phyloP scores from a whole-genome alignment of 2,329 filamentous ascomycete genomes.

The Exophiala sideris region DNA sequence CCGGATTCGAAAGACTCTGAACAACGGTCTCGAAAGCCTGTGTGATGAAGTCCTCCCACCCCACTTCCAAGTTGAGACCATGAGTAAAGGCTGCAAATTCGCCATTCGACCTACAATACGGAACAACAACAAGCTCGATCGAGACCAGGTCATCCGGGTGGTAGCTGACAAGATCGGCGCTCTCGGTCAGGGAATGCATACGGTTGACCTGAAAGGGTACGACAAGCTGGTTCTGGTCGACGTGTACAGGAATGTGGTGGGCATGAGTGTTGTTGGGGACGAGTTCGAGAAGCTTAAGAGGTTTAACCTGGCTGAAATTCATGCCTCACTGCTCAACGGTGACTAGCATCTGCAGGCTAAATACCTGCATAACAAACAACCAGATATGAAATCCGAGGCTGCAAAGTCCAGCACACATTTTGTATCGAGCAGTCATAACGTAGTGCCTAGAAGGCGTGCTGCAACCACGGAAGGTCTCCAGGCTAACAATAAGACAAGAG shows the following conservation, averaged over 20 bases:
- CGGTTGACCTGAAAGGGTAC: constrained; percentile 59
- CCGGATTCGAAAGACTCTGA: constrained; percentile 55
- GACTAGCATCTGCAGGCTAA: neutral
- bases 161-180: constrained; percentile 52
- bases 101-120: constrained; percentile 61
- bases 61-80: constrained; percentile 50
- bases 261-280: constrained; percentile 60
- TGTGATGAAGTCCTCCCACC: constrained; percentile 56
- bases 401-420: neutral
- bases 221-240: constrained; percentile 61
- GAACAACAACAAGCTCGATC: constrained; percentile 56
- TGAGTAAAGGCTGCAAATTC: constrained; percentile 44
- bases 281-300: constrained; percentile 61
- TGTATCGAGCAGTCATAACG: no score
- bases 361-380: neutral
- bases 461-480: no score
- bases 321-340: constrained; percentile 29
- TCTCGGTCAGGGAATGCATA: constrained; percentile 49
- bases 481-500: no score
- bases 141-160: constrained; percentile 58
- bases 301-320: constrained; percentile 62
- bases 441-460: no score
- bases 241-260: constrained; percentile 60
- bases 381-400: neutral
- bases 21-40: constrained; percentile 56